These are phyloP conservation scores for Fusarium avenaceum DNA, from an alignment of 2,329 filamentous ascomycete genomes.

Conservation along the genomic window DNA sequence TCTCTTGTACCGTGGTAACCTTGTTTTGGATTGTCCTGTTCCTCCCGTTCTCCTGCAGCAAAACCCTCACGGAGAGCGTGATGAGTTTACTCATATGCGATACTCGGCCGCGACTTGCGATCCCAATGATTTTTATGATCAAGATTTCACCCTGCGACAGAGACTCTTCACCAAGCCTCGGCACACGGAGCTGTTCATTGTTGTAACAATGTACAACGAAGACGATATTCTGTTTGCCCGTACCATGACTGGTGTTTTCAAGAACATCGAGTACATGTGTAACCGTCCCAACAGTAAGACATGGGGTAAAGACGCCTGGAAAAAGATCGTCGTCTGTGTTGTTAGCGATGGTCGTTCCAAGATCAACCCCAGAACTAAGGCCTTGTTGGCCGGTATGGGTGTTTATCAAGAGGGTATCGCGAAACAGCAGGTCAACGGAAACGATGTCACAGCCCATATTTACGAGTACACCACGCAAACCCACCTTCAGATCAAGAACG, in stretches of 20 bases:
- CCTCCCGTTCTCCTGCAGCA: constrained; percentile 89
- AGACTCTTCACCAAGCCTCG: constrained; percentile 91
- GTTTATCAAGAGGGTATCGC: constrained; percentile 99
- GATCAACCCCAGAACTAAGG: constrained; percentile 92
- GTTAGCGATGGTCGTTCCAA: constrained; percentile 97
- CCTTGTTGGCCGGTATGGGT: constrained; percentile 90
- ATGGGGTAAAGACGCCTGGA: constrained; percentile 99
- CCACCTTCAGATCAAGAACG: constrained; percentile 89
- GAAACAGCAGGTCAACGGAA: constrained; percentile 96
- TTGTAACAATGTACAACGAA: constrained; percentile 99
- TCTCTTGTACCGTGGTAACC: constrained; percentile 94
- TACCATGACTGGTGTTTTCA: constrained; percentile 97
- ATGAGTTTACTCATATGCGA: constrained; percentile 92
- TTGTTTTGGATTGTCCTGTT: constrained; percentile 96
- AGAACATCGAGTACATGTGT: constrained; percentile 99
- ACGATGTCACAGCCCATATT: constrained; percentile 96
- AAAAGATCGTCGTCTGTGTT: constrained; percentile 98
- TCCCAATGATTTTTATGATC: constrained; percentile 86
- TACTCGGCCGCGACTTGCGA: constrained; percentile 97
- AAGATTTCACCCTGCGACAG: constrained; percentile 92
- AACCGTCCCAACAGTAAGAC: constrained; percentile 93
- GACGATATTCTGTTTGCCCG: constrained; percentile 96
- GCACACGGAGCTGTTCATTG: constrained; percentile 95
- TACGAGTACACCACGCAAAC: constrained; percentile 96
- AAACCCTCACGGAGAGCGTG: constrained; percentile 89